Evolutionary conservation across 2,329 filamentous ascomycete genomes (phyloP).

Genomic region (Epichloe festucae): DNA sequence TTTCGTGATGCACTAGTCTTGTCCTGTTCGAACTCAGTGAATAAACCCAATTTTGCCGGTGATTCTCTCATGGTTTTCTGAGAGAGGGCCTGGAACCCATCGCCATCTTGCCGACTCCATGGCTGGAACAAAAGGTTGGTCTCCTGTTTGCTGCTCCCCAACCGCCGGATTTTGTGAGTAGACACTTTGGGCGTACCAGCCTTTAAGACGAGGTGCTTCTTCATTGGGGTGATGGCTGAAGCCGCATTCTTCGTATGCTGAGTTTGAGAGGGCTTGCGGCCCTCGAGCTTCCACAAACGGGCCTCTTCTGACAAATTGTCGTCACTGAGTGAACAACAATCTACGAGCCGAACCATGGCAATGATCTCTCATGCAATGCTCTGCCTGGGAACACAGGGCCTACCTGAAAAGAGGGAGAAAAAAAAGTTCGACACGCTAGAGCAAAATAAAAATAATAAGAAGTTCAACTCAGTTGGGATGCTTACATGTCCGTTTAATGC

Average conservation of each 20-base stretch:
- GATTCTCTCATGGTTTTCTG: constrained; percentile 6
- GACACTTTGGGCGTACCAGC: constrained; percentile 11
- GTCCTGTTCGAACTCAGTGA: constrained; percentile 1
- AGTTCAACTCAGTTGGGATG: no score
- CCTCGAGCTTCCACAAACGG: background rate
- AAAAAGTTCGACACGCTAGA: no score
- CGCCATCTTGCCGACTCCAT: constrained; percentile 16
- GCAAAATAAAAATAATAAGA: no score
- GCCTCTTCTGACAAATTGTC: background rate
- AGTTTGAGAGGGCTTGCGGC: background rate
- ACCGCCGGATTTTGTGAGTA: constrained; percentile 18
- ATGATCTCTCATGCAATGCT: background rate
- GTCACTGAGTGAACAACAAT: background rate
- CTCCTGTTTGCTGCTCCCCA: constrained; percentile 11
- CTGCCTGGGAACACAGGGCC: background rate
- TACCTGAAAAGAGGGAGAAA: background rate
- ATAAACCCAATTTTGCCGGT: constrained; percentile 1
- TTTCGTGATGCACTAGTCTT: background rate
- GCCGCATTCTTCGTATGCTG: background rate
- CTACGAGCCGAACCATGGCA: background rate
- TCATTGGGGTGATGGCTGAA: background rate
- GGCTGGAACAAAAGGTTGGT: constrained; percentile 19
- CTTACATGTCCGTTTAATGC: no score
- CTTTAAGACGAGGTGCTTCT: constrained; percentile 13
- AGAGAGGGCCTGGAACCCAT: constrained; percentile 2